Evolutionary conservation across 2,329 filamentous ascomycete genomes (phyloP).

Genomic region (Tetracladium maxilliforme): DNA sequence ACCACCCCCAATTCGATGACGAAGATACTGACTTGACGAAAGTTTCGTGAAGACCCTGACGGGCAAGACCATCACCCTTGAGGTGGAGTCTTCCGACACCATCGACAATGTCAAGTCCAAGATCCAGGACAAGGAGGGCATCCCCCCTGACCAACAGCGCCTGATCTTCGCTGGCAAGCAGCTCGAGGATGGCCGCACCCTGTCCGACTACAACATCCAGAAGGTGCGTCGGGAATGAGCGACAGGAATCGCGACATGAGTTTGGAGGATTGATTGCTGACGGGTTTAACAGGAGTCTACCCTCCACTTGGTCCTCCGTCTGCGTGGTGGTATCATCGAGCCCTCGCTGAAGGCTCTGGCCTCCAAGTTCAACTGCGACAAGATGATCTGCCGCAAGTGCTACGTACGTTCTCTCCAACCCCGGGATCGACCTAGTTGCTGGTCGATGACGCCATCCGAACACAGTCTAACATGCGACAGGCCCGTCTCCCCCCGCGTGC

Average conservation of each 20-base stretch:
- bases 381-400: conserved; percentile 99
- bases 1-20: conserved; percentile 8
- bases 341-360: conserved; percentile 96
- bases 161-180: conserved; percentile 99
- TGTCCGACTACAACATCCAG: conserved; percentile 99
- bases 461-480: conserved; percentile 21
- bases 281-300: conserved; percentile 77
- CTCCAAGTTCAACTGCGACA: conserved; percentile 99
- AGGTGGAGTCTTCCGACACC: conserved; percentile 97
- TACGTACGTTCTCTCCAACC: conserved; percentile 52
- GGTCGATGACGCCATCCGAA: conserved; percentile 1
- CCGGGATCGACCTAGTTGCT: conserved; percentile 1
- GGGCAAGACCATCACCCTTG: conserved; percentile 99
- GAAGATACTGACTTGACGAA: conserved; percentile 12
- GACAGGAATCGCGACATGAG: no score
- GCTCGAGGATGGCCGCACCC: conserved; percentile 93
- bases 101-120: conserved; percentile 99
- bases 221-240: conserved; percentile 46
- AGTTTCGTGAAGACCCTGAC: conserved; percentile 99
- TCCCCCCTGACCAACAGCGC: conserved; percentile 95
- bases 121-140: conserved; percentile 99
- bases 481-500: conserved; percentile 90
- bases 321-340: conserved; percentile 98
- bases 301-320: conserved; percentile 94
- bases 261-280: no score